phyloP scores from a whole-genome alignment of 495 filamentous ascomycete species.

The Staphylotrichum tortipilum region DNA sequence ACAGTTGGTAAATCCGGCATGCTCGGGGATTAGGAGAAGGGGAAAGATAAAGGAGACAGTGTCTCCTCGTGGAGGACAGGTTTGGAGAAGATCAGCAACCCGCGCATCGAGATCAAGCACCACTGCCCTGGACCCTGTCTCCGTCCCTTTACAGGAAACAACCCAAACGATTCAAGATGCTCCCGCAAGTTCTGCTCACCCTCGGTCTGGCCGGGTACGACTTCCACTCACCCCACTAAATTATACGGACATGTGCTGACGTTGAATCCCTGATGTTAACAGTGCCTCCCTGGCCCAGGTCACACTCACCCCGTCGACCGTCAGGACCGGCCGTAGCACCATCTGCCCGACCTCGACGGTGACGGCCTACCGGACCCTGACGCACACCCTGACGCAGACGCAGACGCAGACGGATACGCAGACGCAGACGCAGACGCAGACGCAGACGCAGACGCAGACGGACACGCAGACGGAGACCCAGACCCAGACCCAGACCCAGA shows the following conservation, averaged over 20 bases:
- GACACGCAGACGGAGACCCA: conserved; percentile 5
- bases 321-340: conserved; percentile 13
- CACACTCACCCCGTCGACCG: conserved; percentile 18
- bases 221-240: background rate
- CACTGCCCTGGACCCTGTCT: background rate
- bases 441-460: conserved; percentile 9
- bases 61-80: background rate
- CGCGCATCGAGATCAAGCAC: background rate
- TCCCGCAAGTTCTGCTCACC: background rate
- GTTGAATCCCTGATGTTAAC: background rate
- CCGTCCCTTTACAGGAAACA: background rate
- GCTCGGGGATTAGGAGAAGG: background rate
- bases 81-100: background rate
- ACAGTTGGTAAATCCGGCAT: background rate
- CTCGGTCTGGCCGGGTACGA: conserved; percentile 8
- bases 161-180: background rate
- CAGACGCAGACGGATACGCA: background rate
- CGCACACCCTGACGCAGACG: conserved; percentile 7
- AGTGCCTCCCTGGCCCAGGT: conserved; percentile 21
- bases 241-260: too few relatives aligned
- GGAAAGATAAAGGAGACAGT: background rate
- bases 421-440: conserved; percentile 12
- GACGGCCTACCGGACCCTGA: conserved; percentile 9
- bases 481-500: background rate
- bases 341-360: background rate